Conservation (phyloP, 2,329 filamentous ascomycete species). For the Scedosporium minutisporum region DNA sequence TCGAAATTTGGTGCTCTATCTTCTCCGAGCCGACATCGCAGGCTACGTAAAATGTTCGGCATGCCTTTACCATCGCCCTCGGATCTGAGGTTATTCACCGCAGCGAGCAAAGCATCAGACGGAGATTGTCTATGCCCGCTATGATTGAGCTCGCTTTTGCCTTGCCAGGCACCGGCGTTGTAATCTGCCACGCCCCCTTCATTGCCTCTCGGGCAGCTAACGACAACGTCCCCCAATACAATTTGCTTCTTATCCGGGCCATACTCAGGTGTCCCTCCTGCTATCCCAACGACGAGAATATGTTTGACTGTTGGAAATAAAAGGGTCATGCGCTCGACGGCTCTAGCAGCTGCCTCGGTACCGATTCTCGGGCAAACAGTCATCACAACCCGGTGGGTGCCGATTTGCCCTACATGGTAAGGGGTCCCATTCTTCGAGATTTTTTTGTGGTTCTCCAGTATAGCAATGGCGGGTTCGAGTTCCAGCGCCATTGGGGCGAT, state of each 20-base stretch:
- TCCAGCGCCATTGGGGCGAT: slow-evolving; percentile 7
- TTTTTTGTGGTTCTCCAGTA: background rate
- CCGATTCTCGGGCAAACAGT: slow-evolving; percentile 6
- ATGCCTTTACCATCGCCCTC: background rate
- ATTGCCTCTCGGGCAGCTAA: background rate
- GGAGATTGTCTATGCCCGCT: slow-evolving; percentile 1
- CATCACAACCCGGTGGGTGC: slow-evolving; percentile 4
- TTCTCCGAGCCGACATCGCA: background rate
- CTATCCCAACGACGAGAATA: slow-evolving; percentile 7
- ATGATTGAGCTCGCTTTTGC: background rate
- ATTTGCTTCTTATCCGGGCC: background rate
- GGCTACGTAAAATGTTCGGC: background rate
- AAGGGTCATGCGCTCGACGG: background rate
- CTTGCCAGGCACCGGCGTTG: slow-evolving; percentile 3
- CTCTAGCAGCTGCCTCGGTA: background rate
- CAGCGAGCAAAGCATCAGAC: background rate
- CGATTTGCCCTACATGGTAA: slow-evolving; percentile 4
- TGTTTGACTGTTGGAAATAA: slow-evolving; percentile 7
- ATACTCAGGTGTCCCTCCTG: slow-evolving; percentile 3
- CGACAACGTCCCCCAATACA: slow-evolving; percentile 7
- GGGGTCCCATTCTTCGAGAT: background rate
- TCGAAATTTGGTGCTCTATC: background rate
- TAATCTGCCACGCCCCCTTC: slow-evolving; percentile 6
- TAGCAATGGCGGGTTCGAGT: slow-evolving; percentile 2
- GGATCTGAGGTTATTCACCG: background rate